Evolutionary conservation across 176 grass and related monocot genomes (phyloP).

Genomic region (Poa pratensis): DNA sequence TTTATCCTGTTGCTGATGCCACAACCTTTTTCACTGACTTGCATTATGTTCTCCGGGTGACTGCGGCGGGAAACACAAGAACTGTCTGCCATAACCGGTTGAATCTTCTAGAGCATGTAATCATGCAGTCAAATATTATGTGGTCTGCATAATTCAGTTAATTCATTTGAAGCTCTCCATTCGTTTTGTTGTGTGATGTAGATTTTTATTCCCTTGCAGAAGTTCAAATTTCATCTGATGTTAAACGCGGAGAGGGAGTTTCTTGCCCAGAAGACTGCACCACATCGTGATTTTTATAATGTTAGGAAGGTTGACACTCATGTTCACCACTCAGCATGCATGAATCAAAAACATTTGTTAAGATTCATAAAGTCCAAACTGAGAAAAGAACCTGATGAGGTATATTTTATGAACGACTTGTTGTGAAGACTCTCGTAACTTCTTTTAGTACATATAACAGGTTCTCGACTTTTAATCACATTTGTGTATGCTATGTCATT

Average conservation of each 20-base stretch:
- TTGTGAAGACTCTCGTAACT: not conserved
- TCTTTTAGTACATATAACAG: conserved; percentile 20
- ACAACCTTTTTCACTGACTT: conserved; percentile 98
- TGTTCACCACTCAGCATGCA: conserved; percentile 99
- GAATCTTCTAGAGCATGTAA: conserved; percentile 96
- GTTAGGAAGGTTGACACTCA: conserved; percentile 99
- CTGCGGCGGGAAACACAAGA: conserved; percentile 90
- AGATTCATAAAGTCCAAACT: conserved; percentile 97
- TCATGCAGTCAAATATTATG: conserved; percentile 32
- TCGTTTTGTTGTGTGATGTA: conserved; percentile 27
- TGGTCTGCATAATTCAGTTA: not conserved
- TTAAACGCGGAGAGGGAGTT: conserved; percentile 93
- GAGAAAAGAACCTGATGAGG: conserved; percentile 99
- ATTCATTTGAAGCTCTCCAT: conserved; percentile 24
- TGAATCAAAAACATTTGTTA: conserved; percentile 97
- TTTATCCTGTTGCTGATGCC: conserved; percentile 90
- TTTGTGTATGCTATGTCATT: conserved; percentile 42
- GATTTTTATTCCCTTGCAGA: conserved; percentile 61
- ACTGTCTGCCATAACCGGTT: conserved; percentile 94
- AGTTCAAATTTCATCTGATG: conserved; percentile 97
- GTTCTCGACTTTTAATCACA: conserved; percentile 28
- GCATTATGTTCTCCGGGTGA: conserved; percentile 88
- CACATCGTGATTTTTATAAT: conserved; percentile 99
- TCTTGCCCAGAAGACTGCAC: conserved; percentile 97
- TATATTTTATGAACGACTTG: conserved; percentile 38